Percentiles rank a stretch among this genome's conserved stretches.
phyloP scores from a whole-genome alignment of 1,284 basidiomycete genomes.

The Salmacisia buchloeana region DNA sequence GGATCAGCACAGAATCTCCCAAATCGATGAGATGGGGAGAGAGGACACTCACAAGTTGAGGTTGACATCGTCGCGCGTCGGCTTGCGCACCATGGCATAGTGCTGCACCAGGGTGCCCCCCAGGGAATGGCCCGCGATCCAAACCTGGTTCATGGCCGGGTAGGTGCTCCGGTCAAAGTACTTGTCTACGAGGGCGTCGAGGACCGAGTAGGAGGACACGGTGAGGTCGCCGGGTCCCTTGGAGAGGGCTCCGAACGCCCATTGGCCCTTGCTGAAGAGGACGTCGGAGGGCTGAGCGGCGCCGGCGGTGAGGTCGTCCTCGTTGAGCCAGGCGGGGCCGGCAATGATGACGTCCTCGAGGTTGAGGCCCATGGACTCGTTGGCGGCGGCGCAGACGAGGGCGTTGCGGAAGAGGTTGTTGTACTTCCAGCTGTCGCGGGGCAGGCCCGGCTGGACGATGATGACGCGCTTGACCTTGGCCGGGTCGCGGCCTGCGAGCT shows the following conservation, averaged over 20 bases:
- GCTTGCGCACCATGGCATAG: conserved; percentile 40
- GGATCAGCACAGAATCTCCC: not conserved
- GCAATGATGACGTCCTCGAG: conserved; percentile 33
- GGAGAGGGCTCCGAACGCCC: conserved; percentile 26
- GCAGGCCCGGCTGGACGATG: conserved; percentile 33
- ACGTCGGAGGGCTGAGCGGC: conserved; percentile 30
- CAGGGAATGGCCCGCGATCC: conserved; percentile 42
- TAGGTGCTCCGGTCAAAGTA: conserved; percentile 37
- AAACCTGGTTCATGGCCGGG: conserved; percentile 33
- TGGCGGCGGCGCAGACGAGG: conserved; percentile 29
- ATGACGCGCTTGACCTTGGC: conserved; percentile 30
- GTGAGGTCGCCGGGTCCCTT: conserved; percentile 23
- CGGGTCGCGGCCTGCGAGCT: conserved; percentile 5
- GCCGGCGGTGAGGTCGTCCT: conserved; percentile 25
- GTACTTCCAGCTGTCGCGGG: conserved; percentile 42
- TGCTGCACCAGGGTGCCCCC: conserved; percentile 37
- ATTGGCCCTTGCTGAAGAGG: conserved; percentile 21
- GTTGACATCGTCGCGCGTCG: conserved; percentile 21
- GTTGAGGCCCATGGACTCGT: conserved; percentile 27
- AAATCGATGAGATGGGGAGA: not conserved
- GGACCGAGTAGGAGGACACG: conserved; percentile 28
- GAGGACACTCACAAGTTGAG: conserved; percentile 18
- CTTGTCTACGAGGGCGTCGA: conserved; percentile 34
- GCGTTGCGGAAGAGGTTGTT: conserved; percentile 38
- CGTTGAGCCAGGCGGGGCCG: conserved; percentile 33